phyloP scores from a whole-genome alignment of 176 grass and related monocot species.

The Cocos nucifera region DNA sequence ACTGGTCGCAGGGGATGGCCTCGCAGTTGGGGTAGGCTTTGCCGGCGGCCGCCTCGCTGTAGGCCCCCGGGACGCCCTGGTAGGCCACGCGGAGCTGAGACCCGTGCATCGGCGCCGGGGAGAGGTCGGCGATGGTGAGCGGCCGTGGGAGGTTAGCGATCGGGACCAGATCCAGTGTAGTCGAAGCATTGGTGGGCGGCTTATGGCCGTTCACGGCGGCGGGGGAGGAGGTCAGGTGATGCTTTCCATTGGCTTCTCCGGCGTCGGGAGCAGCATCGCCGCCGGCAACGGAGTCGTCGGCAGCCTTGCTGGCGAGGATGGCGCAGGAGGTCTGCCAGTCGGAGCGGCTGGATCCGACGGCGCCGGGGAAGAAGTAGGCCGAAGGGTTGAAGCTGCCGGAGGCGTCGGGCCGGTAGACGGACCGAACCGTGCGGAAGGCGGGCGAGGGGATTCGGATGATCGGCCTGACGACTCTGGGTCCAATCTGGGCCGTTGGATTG shows the following conservation, averaged over 20 bases:
- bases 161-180: no score
- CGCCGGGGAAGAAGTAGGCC: not conserved
- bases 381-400: not conserved
- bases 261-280: no score
- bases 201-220: no score
- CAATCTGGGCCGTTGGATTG: no score
- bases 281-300: no score
- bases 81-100: conserved; percentile 15
- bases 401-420: no score
- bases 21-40: conserved; percentile 16
- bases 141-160: not conserved
- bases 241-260: no score
- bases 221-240: no score
- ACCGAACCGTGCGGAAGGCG: conserved; percentile 1
- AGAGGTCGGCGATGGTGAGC: conserved; percentile 6
- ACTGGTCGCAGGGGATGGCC: conserved; percentile 18
- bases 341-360: conserved; percentile 22
- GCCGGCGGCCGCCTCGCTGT: conserved; percentile 14
- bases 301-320: conserved; percentile 43
- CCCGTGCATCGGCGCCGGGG: conserved; percentile 6
- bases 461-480: no score
- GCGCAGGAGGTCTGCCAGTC: conserved; percentile 57
- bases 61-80: conserved; percentile 14
- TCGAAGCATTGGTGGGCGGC: no score
- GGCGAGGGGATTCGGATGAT: not conserved